Conservation (phyloP, 2,329 filamentous ascomycete species). For the Diaporthe amygdali region DNA sequence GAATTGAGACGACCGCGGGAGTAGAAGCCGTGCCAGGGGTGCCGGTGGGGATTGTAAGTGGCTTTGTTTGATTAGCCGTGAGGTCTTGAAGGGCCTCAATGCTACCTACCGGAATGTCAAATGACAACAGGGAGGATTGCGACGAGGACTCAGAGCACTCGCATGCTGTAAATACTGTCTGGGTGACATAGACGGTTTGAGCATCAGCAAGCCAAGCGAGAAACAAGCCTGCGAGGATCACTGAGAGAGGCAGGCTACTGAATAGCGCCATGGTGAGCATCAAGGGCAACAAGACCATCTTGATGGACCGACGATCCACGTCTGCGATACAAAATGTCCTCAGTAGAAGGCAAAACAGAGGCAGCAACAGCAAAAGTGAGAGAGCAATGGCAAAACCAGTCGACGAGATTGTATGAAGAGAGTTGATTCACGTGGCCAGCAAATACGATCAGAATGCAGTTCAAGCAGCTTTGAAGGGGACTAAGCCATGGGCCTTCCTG, state of each 20-base stretch:
- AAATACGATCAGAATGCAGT: too few relatives aligned
- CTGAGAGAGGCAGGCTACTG: neutral
- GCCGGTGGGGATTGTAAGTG: neutral
- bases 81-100: neutral
- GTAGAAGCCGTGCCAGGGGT: neutral
- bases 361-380: neutral
- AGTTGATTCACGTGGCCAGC: too few relatives aligned
- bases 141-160: constrained; percentile 13
- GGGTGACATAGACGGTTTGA: constrained; percentile 23
- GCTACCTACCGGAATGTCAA: constrained; percentile 9
- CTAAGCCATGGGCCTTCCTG: neutral
- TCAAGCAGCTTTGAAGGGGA: too few relatives aligned
- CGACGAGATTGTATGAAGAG: neutral
- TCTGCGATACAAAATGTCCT: neutral
- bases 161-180: constrained; percentile 24
- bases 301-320: neutral
- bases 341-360: neutral
- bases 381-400: neutral
- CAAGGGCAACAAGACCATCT: neutral
- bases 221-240: neutral
- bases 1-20: constrained; percentile 8
- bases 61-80: neutral
- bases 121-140: neutral
- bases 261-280: neutral
- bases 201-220: constrained; percentile 3